Evolutionary conservation across 2,329 filamentous ascomycete genomes (phyloP).

Genomic region (Penicillium hesseltinei): DNA sequence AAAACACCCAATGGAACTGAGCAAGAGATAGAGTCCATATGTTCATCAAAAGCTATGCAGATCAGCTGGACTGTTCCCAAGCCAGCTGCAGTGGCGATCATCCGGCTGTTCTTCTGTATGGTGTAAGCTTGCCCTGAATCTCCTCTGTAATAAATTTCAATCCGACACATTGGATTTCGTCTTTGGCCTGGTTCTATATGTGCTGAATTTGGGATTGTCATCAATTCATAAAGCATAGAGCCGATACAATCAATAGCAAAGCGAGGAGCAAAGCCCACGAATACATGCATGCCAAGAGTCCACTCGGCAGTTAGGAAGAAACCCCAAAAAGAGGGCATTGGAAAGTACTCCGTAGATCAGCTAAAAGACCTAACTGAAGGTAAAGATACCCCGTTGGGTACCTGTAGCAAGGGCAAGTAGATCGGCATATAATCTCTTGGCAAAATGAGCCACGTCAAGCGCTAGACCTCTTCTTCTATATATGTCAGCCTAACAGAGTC

Average conservation of each 20-base stretch:
- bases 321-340: neutral
- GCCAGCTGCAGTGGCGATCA: too few relatives aligned
- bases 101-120: too few relatives aligned
- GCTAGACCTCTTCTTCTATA: neutral
- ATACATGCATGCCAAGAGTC: neutral
- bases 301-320: neutral
- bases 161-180: too few relatives aligned
- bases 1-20: neutral
- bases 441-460: constrained; percentile 2
- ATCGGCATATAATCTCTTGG: neutral
- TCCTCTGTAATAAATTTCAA: too few relatives aligned
- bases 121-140: too few relatives aligned
- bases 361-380: neutral
- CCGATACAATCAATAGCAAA: too few relatives aligned
- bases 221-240: too few relatives aligned
- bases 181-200: too few relatives aligned
- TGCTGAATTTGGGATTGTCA: too few relatives aligned
- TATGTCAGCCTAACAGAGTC: neutral
- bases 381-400: neutral
- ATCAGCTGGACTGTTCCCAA: too few relatives aligned
- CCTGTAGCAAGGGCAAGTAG: neutral
- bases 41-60: neutral
- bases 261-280: neutral
- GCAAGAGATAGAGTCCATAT: neutral
- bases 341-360: neutral